Base-by-base conservation (phyloP, 192 early-diverging fungal species). In the Backusella liffmaniae region DNA sequence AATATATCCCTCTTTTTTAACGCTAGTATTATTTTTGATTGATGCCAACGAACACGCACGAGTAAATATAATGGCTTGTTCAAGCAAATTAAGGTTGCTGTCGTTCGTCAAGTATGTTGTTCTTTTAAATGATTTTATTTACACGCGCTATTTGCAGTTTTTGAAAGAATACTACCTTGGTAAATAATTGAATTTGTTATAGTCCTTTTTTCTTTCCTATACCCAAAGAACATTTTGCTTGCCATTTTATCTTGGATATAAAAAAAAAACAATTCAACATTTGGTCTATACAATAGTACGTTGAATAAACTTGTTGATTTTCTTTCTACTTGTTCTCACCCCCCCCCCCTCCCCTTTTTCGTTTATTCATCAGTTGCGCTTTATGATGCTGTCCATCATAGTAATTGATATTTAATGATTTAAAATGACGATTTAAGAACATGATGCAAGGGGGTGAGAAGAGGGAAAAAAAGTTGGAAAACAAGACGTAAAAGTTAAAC, bases 381-480 rank as follows among this genome's bases (percentile, higher is more conserved):
- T 59, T 26, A 62, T 62, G 56, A 29, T 62, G 56, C 1, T 62
- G 26, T 29, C 6, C 26, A 29, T 62, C 23, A 62, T 62, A 62
- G 26, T 7, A 23, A 62, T 62, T 62, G 23, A 29, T 62, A 62
- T 9, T 29, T 29, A 62, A 62, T 62, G 56, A 62, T 62, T 62
- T 62, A 62, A 62, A 62, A 62, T 62, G 56, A 62, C 56, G 56
- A 62, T 62, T 62, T 49, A n/a, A 49, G 46, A 49, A 49, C 9
- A 62, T 29, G 56, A 62, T 29, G 56, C 9, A 62, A 29, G 56
- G 23, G 21, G 53, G 53, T 21, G 53, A 59, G 23, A 26, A 26
- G 53, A 59, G 4, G 4, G 12, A 1, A 13, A 62, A 62, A 49
- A 49, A n/a, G 46, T 49, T 29, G 26, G 56, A 62, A 10, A 62